Percentiles rank a stretch among this genome's conserved stretches.
These are phyloP conservation scores for Houttuynia cordata DNA, from an alignment of 164 flowering plant genomes.

Conservation along the genomic window DNA sequence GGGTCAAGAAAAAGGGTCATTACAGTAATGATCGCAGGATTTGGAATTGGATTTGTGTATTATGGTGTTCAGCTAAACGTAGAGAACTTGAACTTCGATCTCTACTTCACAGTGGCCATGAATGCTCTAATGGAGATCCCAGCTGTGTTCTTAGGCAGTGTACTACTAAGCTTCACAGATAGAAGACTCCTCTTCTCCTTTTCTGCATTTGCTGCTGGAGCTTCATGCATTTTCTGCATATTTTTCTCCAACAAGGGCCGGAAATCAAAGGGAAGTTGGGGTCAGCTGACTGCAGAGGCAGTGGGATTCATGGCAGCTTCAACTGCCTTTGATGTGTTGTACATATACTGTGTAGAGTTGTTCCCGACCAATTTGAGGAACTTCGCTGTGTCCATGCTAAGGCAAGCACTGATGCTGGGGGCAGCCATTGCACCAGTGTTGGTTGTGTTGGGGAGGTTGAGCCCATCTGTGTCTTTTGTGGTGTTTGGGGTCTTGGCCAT, in stretches of 20 bases:
- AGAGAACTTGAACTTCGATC: slow-evolving; percentile 40
- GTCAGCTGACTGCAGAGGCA: slow-evolving; percentile 33
- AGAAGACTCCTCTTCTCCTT: slow-evolving; percentile 25
- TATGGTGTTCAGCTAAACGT: slow-evolving; percentile 52
- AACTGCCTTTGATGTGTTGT: slow-evolving; percentile 36
- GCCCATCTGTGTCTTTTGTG: slow-evolving; percentile 33
- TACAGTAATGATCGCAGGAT: slow-evolving; percentile 36
- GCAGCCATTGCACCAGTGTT: slow-evolving; percentile 43
- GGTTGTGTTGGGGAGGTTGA: slow-evolving; percentile 36
- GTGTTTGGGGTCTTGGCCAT: slow-evolving; percentile 34
- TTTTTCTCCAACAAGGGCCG: slow-evolving; percentile 15
- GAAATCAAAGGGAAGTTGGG: slow-evolving; percentile 17
- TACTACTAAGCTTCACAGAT: slow-evolving; percentile 28
- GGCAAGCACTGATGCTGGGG: slow-evolving; percentile 49
- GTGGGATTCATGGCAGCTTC: slow-evolving; percentile 61
- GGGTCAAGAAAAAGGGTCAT: slow-evolving; percentile 44
- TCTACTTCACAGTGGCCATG: slow-evolving; percentile 41
- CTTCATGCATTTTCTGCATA: slow-evolving; percentile 32
- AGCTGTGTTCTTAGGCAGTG: slow-evolving; percentile 37
- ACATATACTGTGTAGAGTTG: slow-evolving; percentile 45
- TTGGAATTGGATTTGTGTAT: slow-evolving; percentile 53
- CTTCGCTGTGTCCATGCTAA: slow-evolving; percentile 38
- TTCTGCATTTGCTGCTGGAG: slow-evolving; percentile 39
- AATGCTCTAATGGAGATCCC: slow-evolving; percentile 59
- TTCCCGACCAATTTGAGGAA: slow-evolving; percentile 61